Conservation (phyloP, 768 basidiomycete genomes). For the Leccinum incarnatum region DNA sequence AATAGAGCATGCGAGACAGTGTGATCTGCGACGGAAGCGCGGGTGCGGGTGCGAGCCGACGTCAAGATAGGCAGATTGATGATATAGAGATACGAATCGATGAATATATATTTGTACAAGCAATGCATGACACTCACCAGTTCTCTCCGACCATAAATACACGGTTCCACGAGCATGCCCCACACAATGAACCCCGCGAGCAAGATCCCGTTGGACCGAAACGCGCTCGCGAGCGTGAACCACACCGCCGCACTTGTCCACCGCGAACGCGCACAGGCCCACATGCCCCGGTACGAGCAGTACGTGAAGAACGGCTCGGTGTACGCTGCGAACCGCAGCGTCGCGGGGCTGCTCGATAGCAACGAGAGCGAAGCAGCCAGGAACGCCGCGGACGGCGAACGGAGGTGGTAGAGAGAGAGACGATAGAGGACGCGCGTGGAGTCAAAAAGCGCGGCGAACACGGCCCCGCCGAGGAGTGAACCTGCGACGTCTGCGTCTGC, state of each 20-base stretch:
- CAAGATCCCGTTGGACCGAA: conserved; percentile 78
- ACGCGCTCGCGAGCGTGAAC: conserved; percentile 62
- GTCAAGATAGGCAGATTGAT: background rate
- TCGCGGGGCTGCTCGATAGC: conserved; percentile 76
- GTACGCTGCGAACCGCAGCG: conserved; percentile 69
- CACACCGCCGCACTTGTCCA: conserved; percentile 57
- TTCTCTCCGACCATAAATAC: conserved; percentile 38
- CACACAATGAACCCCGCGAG: conserved; percentile 78
- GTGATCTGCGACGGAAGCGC: conserved; percentile 31
- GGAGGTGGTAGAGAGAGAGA: conserved; percentile 57
- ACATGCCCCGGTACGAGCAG: conserved; percentile 60
- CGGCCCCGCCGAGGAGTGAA: conserved; percentile 36
- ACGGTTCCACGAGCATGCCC: conserved; percentile 60
- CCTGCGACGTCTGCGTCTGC: conserved; percentile 11
- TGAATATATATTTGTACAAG: background rate
- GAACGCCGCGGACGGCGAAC: conserved; percentile 55
- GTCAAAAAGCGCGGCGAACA: conserved; percentile 41
- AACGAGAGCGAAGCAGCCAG: conserved; percentile 67
- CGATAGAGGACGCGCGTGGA: conserved; percentile 49
- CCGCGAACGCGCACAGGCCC: conserved; percentile 31
- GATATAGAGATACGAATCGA: background rate
- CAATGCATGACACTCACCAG: conserved; percentile 17
- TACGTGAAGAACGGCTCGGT: conserved; percentile 86
- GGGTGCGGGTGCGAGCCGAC: background rate
- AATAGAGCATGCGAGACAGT: conserved; percentile 31